phyloP scores from a whole-genome alignment of 106 monocot species.

The Dioscorea dumetorum region DNA sequence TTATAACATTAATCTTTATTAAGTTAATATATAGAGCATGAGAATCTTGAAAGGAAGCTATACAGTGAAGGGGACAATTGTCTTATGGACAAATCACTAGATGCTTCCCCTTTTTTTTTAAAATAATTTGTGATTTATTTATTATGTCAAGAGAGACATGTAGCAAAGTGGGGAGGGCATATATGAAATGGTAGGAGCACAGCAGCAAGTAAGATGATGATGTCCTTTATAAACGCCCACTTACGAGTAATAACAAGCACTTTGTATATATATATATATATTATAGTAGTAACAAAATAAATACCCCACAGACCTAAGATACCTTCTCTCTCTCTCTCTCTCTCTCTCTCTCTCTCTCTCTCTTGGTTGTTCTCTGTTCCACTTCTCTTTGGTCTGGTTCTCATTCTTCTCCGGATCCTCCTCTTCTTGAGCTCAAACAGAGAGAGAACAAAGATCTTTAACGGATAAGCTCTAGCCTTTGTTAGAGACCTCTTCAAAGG shows the following conservation, averaged over 20 bases:
- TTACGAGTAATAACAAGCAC: neutral
- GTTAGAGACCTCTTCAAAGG: neutral
- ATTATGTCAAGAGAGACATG: neutral
- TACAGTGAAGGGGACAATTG: too few relatives aligned
- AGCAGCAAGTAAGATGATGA: too few relatives aligned
- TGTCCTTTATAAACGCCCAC: neutral
- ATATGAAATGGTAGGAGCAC: too few relatives aligned
- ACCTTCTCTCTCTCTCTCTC: constrained; percentile 2
- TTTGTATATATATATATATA: neutral
- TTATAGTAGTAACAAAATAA: neutral
- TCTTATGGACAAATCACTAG: too few relatives aligned
- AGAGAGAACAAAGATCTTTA: neutral
- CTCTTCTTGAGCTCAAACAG: neutral
- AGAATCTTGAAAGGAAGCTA: too few relatives aligned
- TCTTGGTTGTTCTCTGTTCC: neutral
- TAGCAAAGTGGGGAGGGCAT: too few relatives aligned
- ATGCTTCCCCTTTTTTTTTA: too few relatives aligned
- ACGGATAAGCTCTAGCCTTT: neutral
- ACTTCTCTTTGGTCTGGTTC: neutral
- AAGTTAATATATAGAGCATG: too few relatives aligned
- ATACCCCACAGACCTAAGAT: neutral
- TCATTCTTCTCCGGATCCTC: neutral
- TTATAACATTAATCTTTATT: too few relatives aligned
- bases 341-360: constrained; percentile 5
- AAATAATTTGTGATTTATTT: neutral